Base-by-base conservation (phyloP, 345 rosid species). In the Populus ilicifolia region DNA sequence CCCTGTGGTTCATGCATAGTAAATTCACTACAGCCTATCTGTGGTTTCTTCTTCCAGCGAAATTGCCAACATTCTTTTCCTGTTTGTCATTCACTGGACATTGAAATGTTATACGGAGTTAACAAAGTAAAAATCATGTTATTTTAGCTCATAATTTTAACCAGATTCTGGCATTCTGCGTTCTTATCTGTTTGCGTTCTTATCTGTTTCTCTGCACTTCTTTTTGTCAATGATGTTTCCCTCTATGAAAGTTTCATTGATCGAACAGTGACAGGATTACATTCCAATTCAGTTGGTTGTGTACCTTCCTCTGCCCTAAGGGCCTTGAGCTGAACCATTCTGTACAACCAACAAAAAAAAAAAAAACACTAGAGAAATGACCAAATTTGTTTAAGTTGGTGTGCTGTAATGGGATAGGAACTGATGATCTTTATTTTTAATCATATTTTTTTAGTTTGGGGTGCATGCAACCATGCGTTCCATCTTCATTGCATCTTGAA, bases 401-500 rank as follows among this genome's bases (percentile, higher is more conserved):
- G 69, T 65, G 69, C 36, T 9, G 14, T 67, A 3, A 17, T 21
- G 29, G 9, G 39, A 33, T 66, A 2, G 65, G 63, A 68, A 68
- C 38, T 56, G 29, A 77, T 67, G 54, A 23, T 20, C 18, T 13
- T 73, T 16, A 0, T 56, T 66, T 3, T 14, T 30, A 8, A 6
- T 70, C 29, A 30, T 59, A 43, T 21, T 73, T 0, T 30, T 79
- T 77, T 52, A 79, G 85, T 82, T 44, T 82, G 85, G 85, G 85
- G 85, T 21, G 79, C 41, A 27, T 82, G 85, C 74, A 78, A 78
- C 71, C 85, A 82, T 38, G 79, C 85, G 2, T 90, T 93, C 84
- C 98, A 95, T 86, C 96, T 95, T 79, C 99, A 93, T 75, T 93
- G 98, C 89, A 90, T 93, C 83, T 84, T 93, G 87, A 96, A 93